phyloP scores from a whole-genome alignment of 106 monocot species.

The Dendrobium officinale region DNA sequence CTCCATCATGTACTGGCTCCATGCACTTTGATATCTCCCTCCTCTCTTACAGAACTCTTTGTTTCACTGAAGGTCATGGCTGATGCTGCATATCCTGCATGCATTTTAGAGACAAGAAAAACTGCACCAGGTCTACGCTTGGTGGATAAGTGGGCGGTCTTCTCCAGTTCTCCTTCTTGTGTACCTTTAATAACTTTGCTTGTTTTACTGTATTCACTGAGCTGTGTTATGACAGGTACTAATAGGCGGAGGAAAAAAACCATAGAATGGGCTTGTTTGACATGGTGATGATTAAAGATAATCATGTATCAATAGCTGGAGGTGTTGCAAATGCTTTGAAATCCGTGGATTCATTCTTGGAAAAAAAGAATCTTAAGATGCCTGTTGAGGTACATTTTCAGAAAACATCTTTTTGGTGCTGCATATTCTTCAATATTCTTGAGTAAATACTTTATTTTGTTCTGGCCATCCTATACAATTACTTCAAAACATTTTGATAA shows the following conservation, averaged over 20 bases:
- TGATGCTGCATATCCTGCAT: conserved; percentile 82
- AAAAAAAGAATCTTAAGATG: conserved; percentile 58
- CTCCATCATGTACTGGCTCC: background rate
- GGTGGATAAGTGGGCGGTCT: conserved; percentile 98
- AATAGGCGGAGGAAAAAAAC: conserved; percentile 97
- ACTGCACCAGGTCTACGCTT: conserved; percentile 97
- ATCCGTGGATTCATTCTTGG: conserved; percentile 66
- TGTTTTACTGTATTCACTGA: background rate
- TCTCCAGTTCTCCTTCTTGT: conserved; percentile 28
- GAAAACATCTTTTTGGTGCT: background rate
- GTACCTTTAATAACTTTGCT: conserved; percentile 4
- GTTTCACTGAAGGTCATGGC: conserved; percentile 66
- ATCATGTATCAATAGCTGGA: conserved; percentile 92
- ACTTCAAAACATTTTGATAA: background rate
- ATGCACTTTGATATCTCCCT: background rate
- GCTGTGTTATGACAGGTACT: conserved; percentile 43
- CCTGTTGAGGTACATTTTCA: conserved; percentile 63
- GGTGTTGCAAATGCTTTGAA: conserved; percentile 77
- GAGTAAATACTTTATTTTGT: background rate
- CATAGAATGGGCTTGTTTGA: conserved; percentile 98
- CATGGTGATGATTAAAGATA: conserved; percentile 99
- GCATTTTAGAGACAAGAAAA: conserved; percentile 95
- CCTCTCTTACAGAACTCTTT: background rate
- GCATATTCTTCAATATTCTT: background rate
- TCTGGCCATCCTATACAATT: background rate